phyloP scores from a whole-genome alignment of 768 basidiomycete species.

The Tulasnella sp. region DNA sequence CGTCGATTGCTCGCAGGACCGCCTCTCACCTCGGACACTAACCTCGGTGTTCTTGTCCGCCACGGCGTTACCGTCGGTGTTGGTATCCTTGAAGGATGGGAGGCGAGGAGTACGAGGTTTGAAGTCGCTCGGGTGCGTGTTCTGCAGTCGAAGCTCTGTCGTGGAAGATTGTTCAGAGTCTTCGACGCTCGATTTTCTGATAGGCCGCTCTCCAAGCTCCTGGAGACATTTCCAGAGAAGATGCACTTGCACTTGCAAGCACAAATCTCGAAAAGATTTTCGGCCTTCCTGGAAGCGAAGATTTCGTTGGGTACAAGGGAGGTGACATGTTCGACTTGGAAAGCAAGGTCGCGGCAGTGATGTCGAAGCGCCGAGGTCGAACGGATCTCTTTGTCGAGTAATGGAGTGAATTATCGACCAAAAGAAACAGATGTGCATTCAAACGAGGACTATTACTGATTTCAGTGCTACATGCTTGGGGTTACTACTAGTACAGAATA shows the following conservation, averaged over 20 bases:
- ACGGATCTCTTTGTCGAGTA: background rate
- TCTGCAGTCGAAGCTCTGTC: background rate
- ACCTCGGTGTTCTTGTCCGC: constrained; percentile 46
- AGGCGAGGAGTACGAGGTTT: constrained; percentile 63
- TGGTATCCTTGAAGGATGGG: constrained; percentile 55
- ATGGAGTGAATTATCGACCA: background rate
- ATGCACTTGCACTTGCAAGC: constrained; percentile 43
- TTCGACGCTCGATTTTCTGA: constrained; percentile 17
- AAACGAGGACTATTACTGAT: background rate
- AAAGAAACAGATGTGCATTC: background rate
- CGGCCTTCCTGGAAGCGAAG: constrained; percentile 27
- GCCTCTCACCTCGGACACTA: constrained; percentile 51
- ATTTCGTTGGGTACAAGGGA: constrained; percentile 46
- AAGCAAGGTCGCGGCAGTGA: constrained; percentile 12
- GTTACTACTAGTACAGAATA: background rate
- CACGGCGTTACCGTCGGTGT: constrained; percentile 66
- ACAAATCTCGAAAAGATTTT: constrained; percentile 45
- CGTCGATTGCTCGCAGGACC: constrained; percentile 55
- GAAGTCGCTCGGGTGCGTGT: constrained; percentile 68
- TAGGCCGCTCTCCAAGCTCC: constrained; percentile 33
- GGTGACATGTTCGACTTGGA: constrained; percentile 35
- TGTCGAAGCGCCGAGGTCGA: constrained; percentile 1
- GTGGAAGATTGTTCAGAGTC: constrained; percentile 11
- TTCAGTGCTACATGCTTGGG: background rate
- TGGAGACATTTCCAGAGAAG: constrained; percentile 30